Percentiles rank a stretch among this genome's conserved stretches.
phyloP scores from a whole-genome alignment of 257 asterid species.

The Solanum arcanum region DNA sequence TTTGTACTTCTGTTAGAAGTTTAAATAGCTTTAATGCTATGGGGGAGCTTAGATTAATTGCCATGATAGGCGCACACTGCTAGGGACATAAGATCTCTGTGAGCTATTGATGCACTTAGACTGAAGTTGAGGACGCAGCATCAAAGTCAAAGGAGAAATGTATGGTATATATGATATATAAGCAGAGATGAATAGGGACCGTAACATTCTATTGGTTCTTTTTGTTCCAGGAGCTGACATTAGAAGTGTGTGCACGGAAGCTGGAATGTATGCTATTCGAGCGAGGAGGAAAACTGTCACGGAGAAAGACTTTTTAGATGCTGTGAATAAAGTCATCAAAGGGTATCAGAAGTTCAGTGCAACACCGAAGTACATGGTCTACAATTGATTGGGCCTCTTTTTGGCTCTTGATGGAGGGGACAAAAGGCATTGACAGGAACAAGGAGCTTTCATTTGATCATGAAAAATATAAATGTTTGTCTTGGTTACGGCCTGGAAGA shows the following conservation, averaged over 20 bases:
- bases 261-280: slow-evolving; percentile 87
- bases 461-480: background rate
- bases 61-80: background rate
- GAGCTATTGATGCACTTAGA: background rate
- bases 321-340: slow-evolving; percentile 89
- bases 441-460: background rate
- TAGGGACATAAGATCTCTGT: background rate
- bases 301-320: slow-evolving; percentile 88
- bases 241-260: slow-evolving; percentile 91
- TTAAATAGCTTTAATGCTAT: background rate
- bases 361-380: slow-evolving; percentile 91
- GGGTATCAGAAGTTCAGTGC: slow-evolving; percentile 98
- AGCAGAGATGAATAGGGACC: background rate
- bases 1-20: background rate
- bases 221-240: slow-evolving; percentile 67
- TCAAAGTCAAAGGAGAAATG: background rate
- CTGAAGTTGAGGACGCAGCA: background rate
- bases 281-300: slow-evolving; percentile 91
- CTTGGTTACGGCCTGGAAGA: background rate
- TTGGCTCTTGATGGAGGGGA: background rate
- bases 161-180: background rate
- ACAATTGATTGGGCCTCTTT: slow-evolving; percentile 29
- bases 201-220: background rate
- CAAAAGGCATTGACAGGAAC: background rate
- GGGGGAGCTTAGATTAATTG: background rate